Base-by-base conservation (phyloP, 2,329 filamentous ascomycete genomes). In the Cytospora schulzeri region DNA sequence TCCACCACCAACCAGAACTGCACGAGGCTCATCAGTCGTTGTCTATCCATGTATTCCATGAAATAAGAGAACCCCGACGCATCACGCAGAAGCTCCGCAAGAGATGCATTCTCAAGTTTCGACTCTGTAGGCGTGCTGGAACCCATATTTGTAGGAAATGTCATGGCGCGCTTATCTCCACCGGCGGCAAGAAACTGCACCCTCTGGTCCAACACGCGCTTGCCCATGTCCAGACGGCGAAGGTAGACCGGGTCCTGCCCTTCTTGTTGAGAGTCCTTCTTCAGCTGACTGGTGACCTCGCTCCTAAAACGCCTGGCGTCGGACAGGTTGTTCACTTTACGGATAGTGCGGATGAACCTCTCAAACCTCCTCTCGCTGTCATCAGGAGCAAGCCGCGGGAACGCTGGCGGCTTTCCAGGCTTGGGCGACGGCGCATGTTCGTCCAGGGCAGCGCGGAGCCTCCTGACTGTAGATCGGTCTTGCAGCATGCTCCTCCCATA, bases 1-100 rank as follows among this genome's bases (percentile, higher is more conserved):
- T 99, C 95, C 7, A 98, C 95, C 3, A 98, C 95, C 50, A 99
- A 88, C 93, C 94, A 99, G 76, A 98, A 99, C 72, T 99, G 95
- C 7, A 99, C 93, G 55, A 97, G 80, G 17, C 91, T 85, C 89
- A 98, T 94, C 29, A 94, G 82, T 19, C 85, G 84, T 73, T 93
- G 91, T 51, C 95, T 88, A 74, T 99, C 95, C 95, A 99, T 99
- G 73, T 93, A 98, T 74, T 99, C 95, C 95, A 99, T 99, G 78
- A 99, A 98, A 74, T 97, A 99, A 2, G 95, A 98, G 11, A 99
- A 82, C 0, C 92, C 94, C 1, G 94, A 91, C 2, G 95, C 87
- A 75, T 96, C 93, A 69, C 93, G 90, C 64, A 99, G 82, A n/a
- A 99, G 83, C 69, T 98, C 93, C 15, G 89, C 86, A 2, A 98